A percentile compares a stretch with the other conserved stretches of the same genome.
Evolutionary conservation across 371 early-diverging fungal species (phyloP).

Genomic region (Mucor lusitanicus): DNA sequence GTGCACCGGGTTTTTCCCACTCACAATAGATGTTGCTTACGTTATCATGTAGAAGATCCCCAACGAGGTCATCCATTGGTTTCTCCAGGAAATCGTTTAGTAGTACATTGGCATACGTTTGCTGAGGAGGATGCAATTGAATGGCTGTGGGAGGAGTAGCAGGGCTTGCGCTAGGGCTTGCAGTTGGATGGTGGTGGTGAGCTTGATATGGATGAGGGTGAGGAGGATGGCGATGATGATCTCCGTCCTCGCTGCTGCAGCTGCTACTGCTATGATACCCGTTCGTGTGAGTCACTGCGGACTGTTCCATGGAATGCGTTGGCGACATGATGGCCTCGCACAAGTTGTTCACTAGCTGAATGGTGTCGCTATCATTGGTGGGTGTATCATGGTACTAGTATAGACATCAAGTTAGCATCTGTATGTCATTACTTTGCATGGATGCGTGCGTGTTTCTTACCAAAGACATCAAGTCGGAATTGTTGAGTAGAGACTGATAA

Average conservation of each 20-base stretch:
- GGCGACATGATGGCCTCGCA: constrained; percentile 8
- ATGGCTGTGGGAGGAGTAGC: not conserved
- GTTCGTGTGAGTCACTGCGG: not conserved
- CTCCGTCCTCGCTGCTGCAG: not conserved
- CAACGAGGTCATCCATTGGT: not conserved
- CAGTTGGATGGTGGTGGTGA: not conserved
- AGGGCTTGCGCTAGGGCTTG: not conserved
- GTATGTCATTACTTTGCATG: not conserved
- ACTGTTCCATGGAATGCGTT: not conserved
- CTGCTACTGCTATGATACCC: not conserved
- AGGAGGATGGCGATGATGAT: not conserved
- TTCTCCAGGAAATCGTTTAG: not conserved
- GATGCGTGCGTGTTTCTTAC: not conserved
- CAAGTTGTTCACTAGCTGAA: constrained; percentile 5
- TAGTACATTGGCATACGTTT: not conserved
- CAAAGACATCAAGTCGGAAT: constrained; percentile 3
- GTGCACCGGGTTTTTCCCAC: not conserved
- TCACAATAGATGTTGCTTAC: not conserved
- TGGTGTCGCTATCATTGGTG: constrained; percentile 1
- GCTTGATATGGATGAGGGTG: not conserved
- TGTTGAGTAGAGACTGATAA: not conserved
- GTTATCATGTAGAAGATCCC: constrained; percentile 7
- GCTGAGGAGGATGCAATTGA: not conserved
- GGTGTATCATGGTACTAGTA: not conserved
- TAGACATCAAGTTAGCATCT: not conserved